Evolutionary conservation across 805 yeast species (phyloP).

Genomic region (Limtongia smithiae): DNA sequence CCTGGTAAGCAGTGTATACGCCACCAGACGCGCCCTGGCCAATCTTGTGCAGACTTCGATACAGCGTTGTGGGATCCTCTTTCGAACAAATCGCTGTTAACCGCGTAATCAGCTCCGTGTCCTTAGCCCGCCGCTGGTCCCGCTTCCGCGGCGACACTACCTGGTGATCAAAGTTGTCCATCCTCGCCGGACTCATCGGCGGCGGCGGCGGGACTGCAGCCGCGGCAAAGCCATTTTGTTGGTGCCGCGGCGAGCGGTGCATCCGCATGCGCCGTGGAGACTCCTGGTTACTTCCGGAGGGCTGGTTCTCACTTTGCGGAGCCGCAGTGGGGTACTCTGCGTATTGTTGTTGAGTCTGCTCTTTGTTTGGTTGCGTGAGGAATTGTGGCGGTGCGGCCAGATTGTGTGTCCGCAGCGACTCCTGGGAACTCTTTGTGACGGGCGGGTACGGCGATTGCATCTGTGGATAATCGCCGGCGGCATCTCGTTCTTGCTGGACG

Average conservation of each 20-base stretch:
- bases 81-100: conserved; percentile 76
- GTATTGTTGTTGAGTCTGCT: too few relatives aligned
- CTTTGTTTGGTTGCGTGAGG: too few relatives aligned
- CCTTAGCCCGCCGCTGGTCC: conserved; percentile 68
- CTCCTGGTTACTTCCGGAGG: too few relatives aligned
- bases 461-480: conserved; percentile 13
- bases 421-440: too few relatives aligned
- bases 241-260: conserved; percentile 14
- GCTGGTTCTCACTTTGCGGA: too few relatives aligned
- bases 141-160: conserved; percentile 51
- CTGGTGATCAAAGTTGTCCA: conserved; percentile 11
- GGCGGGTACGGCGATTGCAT: too few relatives aligned
- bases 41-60: conserved; percentile 59
- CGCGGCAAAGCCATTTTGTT: conserved; percentile 10
- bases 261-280: conserved; percentile 18
- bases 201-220: too few relatives aligned
- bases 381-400: too few relatives aligned
- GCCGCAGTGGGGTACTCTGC: too few relatives aligned
- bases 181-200: background rate
- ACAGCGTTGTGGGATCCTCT: conserved; percentile 74
- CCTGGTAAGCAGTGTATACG: conserved; percentile 79
- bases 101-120: conserved; percentile 78
- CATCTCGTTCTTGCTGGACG: conserved; percentile 10
- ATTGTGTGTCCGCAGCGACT: too few relatives aligned
- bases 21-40: conserved; percentile 99